phyloP scores from a whole-genome alignment of 805 yeast species.

The Lipomyces spencermartinsiae region DNA sequence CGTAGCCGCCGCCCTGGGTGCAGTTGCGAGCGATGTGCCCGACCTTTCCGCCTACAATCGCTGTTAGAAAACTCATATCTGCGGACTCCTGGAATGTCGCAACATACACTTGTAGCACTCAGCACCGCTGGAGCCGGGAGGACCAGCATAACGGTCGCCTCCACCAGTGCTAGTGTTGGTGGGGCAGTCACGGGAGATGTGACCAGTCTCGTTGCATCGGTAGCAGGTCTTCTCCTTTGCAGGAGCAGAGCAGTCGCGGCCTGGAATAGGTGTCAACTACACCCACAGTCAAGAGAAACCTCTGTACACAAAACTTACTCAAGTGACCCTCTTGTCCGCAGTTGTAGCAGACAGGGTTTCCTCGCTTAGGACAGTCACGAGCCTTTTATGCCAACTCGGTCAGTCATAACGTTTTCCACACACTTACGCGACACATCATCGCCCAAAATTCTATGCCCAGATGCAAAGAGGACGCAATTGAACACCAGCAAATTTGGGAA shows the following conservation, averaged over 20 bases:
- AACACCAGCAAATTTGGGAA: background rate
- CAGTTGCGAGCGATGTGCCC: constrained; percentile 93
- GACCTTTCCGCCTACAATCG: constrained; percentile 62
- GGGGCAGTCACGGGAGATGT: constrained; percentile 83
- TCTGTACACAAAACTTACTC: constrained; percentile 22
- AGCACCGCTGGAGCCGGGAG: constrained; percentile 49
- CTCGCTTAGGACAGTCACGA: constrained; percentile 48
- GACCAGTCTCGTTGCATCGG: constrained; percentile 92
- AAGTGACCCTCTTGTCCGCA: constrained; percentile 44
- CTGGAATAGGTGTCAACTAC: constrained; percentile 54
- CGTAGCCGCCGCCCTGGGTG: constrained; percentile 51
- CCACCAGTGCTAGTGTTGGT: constrained; percentile 56
- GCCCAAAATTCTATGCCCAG: background rate
- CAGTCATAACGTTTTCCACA: constrained; percentile 7
- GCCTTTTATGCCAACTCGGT: constrained; percentile 37
- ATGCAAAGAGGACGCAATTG: background rate
- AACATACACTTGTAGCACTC: constrained; percentile 81
- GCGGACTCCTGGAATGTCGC: too few species aligned
- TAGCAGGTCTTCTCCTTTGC: constrained; percentile 86
- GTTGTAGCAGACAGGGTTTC: constrained; percentile 49
- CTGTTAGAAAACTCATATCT: constrained; percentile 42
- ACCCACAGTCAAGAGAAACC: background rate
- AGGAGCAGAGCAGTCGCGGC: constrained; percentile 86
- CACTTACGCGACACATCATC: background rate
- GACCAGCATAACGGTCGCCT: constrained; percentile 7